Evolutionary conservation across 2,329 filamentous ascomycete species (phyloP), one percentile per base, ranked within the genome.

Genomic region (Aspergillus aculeatus): DNA sequence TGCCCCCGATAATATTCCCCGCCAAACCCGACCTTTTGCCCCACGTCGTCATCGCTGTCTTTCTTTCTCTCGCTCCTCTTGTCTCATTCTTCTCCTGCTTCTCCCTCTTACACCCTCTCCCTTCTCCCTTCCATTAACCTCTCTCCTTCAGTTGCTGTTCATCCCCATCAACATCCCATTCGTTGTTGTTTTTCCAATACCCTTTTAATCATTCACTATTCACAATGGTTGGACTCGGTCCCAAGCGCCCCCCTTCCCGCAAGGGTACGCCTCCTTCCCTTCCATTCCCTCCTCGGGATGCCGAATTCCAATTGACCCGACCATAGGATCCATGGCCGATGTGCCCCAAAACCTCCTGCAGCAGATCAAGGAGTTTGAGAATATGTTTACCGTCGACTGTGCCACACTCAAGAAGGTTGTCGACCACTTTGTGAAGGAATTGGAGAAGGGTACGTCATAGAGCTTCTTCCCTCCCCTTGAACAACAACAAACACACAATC

Each of bases 341-440:
- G 85, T 96, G 77, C 93, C 94, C 65, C 90, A 92, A 80, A 88
- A 92, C 77, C 85, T 97, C 66, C 81, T 91, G 74, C 76, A 83
- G 56, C 89, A 97, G 79, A 93, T 98, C 73, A 87, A 90, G 75
- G 83, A 85, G 63, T 84, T 98, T 24, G 95, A 98, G 81, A 84
- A 92, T 59, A 77, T 89, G 56, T 96, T 99, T 78, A 90, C 88
- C 11, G 87, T 98, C 50, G 85, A 89, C 66, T 84, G 84, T 0
- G 78, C 84, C 41, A 96, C 91, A 81, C 86, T 98, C 58, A 98
- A 98, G 84, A 78, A 89, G 66, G 93, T 99, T 71, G 94, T 92
- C 47, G 83, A 90, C 56, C 94, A 96, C 76, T 99, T 99, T 75
- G 83, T 96, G 54, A 84, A 83, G 35, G 95, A 99, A 81, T 85